Evolutionary conservation across 495 filamentous ascomycete genomes (phyloP).

Genomic region (Trichoderma erinaceum): DNA sequence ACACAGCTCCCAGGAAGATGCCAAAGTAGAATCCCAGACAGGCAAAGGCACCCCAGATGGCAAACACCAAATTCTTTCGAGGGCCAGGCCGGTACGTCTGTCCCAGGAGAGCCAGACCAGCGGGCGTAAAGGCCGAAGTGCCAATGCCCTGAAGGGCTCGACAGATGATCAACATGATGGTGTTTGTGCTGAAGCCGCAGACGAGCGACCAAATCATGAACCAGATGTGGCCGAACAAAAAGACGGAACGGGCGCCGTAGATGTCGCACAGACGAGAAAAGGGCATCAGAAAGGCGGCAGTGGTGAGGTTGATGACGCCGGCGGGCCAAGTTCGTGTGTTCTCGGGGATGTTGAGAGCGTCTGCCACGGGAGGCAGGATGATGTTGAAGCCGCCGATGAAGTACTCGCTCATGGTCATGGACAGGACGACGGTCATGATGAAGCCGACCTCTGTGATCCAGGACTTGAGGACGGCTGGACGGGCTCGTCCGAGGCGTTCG

Average conservation of each 20-base stretch:
- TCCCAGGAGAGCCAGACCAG: slow-evolving; percentile 62
- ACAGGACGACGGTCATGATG: slow-evolving; percentile 2
- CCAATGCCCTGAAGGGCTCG: slow-evolving; percentile 68
- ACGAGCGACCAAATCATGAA: slow-evolving; percentile 58
- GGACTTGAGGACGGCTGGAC: slow-evolving; percentile 10
- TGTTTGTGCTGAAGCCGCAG: slow-evolving; percentile 55
- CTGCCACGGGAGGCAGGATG: slow-evolving; percentile 55
- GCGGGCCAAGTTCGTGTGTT: slow-evolving; percentile 62
- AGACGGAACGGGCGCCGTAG: slow-evolving; percentile 61
- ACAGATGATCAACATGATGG: slow-evolving; percentile 60
- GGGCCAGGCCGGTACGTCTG: slow-evolving; percentile 69
- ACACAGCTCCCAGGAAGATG: slow-evolving; percentile 63
- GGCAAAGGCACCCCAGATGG: slow-evolving; percentile 62
- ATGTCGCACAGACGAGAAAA: slow-evolving; percentile 66
- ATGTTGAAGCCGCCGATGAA: slow-evolving; percentile 64
- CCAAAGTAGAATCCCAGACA: slow-evolving; percentile 64
- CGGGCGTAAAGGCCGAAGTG: slow-evolving; percentile 61
- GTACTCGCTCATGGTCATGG: slow-evolving; percentile 18
- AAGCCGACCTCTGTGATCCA: slow-evolving; percentile 11
- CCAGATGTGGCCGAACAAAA: slow-evolving; percentile 57
- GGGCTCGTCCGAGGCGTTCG: slow-evolving; percentile 13
- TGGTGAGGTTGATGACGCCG: slow-evolving; percentile 58
- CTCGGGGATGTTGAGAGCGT: slow-evolving; percentile 53
- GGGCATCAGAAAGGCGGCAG: slow-evolving; percentile 58
- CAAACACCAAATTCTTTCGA: slow-evolving; percentile 68